Evolutionary conservation across 106 monocot genomes (phyloP).

Genomic region (Chionographis japonica): DNA sequence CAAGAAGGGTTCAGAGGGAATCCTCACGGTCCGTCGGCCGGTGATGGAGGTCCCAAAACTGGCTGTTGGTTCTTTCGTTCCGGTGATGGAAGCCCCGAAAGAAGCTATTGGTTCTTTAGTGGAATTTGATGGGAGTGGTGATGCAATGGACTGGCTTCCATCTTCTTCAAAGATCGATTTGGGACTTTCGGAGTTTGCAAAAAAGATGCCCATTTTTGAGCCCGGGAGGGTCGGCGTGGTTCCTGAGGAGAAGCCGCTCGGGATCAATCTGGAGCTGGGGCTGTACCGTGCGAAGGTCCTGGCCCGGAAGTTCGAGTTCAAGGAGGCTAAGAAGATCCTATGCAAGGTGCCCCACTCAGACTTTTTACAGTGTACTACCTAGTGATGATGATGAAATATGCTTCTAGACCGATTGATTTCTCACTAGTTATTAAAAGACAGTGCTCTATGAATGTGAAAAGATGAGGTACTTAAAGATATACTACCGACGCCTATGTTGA

Average conservation of each 20-base stretch:
- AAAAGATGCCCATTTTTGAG: conserved; percentile 91
- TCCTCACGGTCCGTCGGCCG: conserved; percentile 55
- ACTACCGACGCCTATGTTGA: no score
- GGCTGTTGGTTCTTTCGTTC: conserved; percentile 11
- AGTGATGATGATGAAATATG: no score
- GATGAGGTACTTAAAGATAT: no score
- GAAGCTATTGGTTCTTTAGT: conserved; percentile 12
- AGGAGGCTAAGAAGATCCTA: conserved; percentile 72
- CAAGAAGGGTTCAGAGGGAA: neutral
- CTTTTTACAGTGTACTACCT: neutral
- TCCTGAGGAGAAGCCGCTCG: conserved; percentile 53
- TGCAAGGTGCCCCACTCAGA: conserved; percentile 42
- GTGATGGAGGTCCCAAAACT: conserved; percentile 33
- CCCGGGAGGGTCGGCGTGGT: conserved; percentile 47
- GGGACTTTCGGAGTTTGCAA: conserved; percentile 59
- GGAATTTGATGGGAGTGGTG: conserved; percentile 11
- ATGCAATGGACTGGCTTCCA: neutral
- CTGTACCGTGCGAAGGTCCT: conserved; percentile 85
- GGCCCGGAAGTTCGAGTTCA: conserved; percentile 62
- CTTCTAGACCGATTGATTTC: no score
- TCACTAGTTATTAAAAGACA: no score
- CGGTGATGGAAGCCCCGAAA: conserved; percentile 32
- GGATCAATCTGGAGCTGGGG: conserved; percentile 78
- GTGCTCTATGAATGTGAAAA: no score
- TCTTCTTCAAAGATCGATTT: conserved; percentile 41